These are phyloP conservation scores for Nevesoporus exiguus DNA, from an alignment of 768 basidiomycete genomes.

Conservation along the genomic window DNA sequence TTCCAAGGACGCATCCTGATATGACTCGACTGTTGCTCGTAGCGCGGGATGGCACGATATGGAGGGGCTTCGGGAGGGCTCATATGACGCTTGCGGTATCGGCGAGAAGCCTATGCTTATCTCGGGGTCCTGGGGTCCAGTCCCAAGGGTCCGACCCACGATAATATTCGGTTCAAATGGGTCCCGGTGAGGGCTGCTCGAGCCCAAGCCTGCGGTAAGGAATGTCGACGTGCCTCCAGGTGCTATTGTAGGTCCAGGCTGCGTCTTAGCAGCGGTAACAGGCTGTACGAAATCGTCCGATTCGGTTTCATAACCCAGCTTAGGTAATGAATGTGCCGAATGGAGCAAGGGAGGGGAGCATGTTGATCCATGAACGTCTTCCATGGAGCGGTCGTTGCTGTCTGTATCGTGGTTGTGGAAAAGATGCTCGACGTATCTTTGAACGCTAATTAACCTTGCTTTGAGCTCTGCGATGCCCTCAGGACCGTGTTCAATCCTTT, in stretches of 20 bases:
- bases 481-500: conserved; percentile 11
- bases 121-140: conserved; percentile 13
- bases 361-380: conserved; percentile 24
- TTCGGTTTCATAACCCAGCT: conserved; percentile 20
- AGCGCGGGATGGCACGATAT: not conserved
- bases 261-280: not conserved
- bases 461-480: conserved; percentile 17
- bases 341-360: conserved; percentile 20
- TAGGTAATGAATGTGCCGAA: conserved; percentile 11
- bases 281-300: conserved; percentile 14
- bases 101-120: conserved; percentile 16
- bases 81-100: conserved; percentile 3
- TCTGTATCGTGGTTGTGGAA: conserved; percentile 12
- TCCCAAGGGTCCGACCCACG: not conserved
- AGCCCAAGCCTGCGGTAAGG: conserved; percentile 7
- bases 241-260: conserved; percentile 7
- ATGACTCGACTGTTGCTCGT: conserved; percentile 5
- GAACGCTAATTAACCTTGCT: conserved; percentile 25
- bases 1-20: conserved; percentile 10
- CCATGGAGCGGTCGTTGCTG: conserved; percentile 15
- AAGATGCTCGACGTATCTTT: conserved; percentile 22
- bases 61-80: not conserved
- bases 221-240: not conserved
- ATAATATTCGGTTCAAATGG: not conserved
- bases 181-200: not conserved